These are phyloP conservation scores for Lippia alba DNA, from an alignment of 305 asterid species.

Conservation along the genomic window DNA sequence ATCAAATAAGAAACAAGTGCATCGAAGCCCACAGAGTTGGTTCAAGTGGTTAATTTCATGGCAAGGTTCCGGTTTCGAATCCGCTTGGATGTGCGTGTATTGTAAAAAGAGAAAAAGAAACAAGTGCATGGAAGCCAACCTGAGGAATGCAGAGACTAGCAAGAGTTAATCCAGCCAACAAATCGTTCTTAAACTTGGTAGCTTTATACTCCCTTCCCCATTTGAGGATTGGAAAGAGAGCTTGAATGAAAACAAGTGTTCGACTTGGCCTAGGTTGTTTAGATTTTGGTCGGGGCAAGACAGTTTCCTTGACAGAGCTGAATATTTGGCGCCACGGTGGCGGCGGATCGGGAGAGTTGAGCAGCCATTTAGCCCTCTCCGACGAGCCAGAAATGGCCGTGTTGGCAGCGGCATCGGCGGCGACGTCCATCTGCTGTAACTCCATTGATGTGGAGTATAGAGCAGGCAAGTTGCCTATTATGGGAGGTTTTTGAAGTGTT, in stretches of 20 bases:
- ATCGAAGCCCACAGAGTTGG: too few species aligned
- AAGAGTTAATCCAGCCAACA: conserved; percentile 86
- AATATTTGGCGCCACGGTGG: conserved; percentile 46
- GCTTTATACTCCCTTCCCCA: conserved; percentile 73
- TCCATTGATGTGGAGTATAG: conserved; percentile 39
- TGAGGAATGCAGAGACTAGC: conserved; percentile 94
- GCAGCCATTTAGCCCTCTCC: conserved; percentile 68
- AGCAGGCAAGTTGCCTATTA: conserved; percentile 34
- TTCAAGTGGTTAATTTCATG: too few species aligned
- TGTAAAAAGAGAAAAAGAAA: too few species aligned
- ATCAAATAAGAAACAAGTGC: conserved; percentile 25
- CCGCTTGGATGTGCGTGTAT: too few species aligned
- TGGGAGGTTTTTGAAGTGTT: conserved; percentile 52
- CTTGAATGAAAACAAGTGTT: conserved; percentile 45
- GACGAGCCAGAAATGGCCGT: conserved; percentile 32
- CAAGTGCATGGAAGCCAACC: conserved; percentile 39
- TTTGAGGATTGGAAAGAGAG: conserved; percentile 67
- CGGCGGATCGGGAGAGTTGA: conserved; percentile 75
- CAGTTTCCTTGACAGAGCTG: conserved; percentile 41
- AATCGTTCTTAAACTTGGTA: conserved; percentile 69
- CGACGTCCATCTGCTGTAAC: conserved; percentile 45
- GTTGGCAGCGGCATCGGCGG: conserved; percentile 21
- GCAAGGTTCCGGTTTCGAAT: too few species aligned
- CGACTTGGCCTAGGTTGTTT: conserved; percentile 34
- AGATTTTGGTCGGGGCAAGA: conserved; percentile 38